Conservation (phyloP, 805 yeast genomes). For the Ogataea parapolymorpha region DNA sequence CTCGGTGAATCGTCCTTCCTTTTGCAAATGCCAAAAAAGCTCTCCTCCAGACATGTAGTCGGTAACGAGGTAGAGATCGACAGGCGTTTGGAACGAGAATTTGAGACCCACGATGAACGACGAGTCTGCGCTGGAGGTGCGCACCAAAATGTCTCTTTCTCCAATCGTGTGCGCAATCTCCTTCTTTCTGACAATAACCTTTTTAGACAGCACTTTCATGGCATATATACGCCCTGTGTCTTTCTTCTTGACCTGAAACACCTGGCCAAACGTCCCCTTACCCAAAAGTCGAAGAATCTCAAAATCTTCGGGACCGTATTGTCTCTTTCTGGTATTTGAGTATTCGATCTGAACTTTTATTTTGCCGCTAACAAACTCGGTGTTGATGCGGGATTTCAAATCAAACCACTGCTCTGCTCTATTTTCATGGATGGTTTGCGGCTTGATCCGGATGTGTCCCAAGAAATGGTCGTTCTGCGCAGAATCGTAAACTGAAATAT, state of each 20-base stretch:
- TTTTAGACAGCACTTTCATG: constrained; percentile 93
- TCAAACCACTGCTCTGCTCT: constrained; percentile 67
- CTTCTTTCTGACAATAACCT: constrained; percentile 92
- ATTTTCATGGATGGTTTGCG: constrained; percentile 48
- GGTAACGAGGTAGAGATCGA: constrained; percentile 88
- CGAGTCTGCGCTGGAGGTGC: constrained; percentile 72
- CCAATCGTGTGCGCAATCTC: constrained; percentile 98
- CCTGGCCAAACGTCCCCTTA: constrained; percentile 97
- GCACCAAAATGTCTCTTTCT: constrained; percentile 89
- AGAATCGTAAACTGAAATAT: constrained; percentile 88
- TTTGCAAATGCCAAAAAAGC: constrained; percentile 71
- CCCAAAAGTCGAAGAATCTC: constrained; percentile 88
- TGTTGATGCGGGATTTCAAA: constrained; percentile 67
- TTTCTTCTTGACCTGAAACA: constrained; percentile 87
- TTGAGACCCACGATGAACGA: constrained; percentile 96
- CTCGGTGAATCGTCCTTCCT: constrained; percentile 91
- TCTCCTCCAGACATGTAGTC: constrained; percentile 99
- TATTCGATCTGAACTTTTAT: constrained; percentile 74
- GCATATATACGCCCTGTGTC: constrained; percentile 93
- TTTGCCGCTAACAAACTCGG: constrained; percentile 75
- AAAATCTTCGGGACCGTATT: constrained; percentile 92
- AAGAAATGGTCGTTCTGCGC: constrained; percentile 76
- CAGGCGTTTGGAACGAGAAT: constrained; percentile 93
- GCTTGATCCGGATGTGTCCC: constrained; percentile 77
- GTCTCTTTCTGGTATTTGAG: constrained; percentile 63